Percentiles rank a stretch among this genome's conserved stretches.
Evolutionary conservation across 2,329 filamentous ascomycete genomes (phyloP).

Genomic region (Phaeosphaeriaceae sp.): DNA sequence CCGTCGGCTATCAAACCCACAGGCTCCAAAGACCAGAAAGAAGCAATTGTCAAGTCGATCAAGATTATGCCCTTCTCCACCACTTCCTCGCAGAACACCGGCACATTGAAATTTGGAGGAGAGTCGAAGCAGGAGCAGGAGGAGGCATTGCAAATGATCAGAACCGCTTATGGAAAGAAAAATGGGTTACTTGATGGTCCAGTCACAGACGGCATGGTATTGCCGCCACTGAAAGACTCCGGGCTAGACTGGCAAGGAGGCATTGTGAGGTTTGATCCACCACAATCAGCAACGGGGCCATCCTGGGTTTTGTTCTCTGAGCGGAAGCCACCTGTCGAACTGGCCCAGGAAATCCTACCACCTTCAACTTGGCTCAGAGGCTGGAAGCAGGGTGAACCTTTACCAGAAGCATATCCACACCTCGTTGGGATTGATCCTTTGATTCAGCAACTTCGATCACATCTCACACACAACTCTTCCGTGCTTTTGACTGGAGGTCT

Average conservation of each 20-base stretch:
- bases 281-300: slow-evolving; percentile 39
- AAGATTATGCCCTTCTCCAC: slow-evolving; percentile 82
- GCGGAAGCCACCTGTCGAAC: slow-evolving; percentile 73
- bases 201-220: slow-evolving; percentile 84
- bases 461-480: slow-evolving; percentile 85
- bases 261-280: slow-evolving; percentile 77
- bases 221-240: slow-evolving; percentile 67
- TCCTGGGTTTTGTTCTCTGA: slow-evolving; percentile 82
- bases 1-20: slow-evolving; percentile 57
- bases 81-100: slow-evolving; percentile 61
- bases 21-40: slow-evolving; percentile 49
- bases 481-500: slow-evolving; percentile 88
- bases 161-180: slow-evolving; percentile 71
- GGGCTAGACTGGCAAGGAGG: slow-evolving; percentile 78
- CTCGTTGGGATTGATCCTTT: slow-evolving; percentile 87
- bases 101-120: slow-evolving; percentile 83
- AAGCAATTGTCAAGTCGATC: slow-evolving; percentile 66
- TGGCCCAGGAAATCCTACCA: slow-evolving; percentile 75
- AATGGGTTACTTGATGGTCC: slow-evolving; percentile 79
- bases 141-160: slow-evolving; percentile 74
- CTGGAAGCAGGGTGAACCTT: slow-evolving; percentile 62
- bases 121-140: slow-evolving; percentile 85
- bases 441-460: slow-evolving; percentile 73
- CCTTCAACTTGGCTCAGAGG: slow-evolving; percentile 61
- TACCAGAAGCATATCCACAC: slow-evolving; percentile 61